These are phyloP conservation scores for Hygrophoropsis aurantiaca DNA, from an alignment of 768 basidiomycete species.

Conservation along the genomic window DNA sequence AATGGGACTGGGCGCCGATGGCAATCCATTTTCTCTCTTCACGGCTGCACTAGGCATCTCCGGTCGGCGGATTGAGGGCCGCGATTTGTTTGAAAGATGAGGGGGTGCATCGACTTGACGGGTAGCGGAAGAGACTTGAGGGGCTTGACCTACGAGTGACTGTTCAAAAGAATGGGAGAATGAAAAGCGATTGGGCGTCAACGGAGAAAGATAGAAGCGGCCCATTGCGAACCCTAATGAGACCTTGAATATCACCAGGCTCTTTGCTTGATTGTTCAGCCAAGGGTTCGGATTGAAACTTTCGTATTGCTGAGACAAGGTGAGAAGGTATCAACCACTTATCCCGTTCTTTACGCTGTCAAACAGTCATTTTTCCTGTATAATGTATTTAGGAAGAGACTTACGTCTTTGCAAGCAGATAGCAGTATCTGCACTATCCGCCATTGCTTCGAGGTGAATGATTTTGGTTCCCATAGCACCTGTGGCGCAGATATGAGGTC, in stretches of 20 bases:
- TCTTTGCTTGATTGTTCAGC: slow-evolving; percentile 22
- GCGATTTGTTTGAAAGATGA: slow-evolving; percentile 25
- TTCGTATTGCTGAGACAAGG: slow-evolving; percentile 35
- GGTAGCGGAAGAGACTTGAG: slow-evolving; percentile 2
- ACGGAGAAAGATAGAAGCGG: slow-evolving; percentile 34
- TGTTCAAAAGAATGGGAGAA: slow-evolving; percentile 46
- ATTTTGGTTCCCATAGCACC: slow-evolving; percentile 23
- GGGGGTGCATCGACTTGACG: slow-evolving; percentile 16
- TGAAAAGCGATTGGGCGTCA: slow-evolving; percentile 38
- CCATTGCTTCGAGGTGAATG: slow-evolving; percentile 22
- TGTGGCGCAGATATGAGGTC: slow-evolving; percentile 3
- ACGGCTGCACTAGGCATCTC: slow-evolving; percentile 13
- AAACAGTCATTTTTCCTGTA: slow-evolving; percentile 22
- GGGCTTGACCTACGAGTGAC: slow-evolving; percentile 32
- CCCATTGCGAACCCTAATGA: slow-evolving; percentile 60
- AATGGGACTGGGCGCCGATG: slow-evolving; percentile 9
- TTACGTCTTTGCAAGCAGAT: slow-evolving; percentile 20
- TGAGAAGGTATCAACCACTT: slow-evolving; percentile 44
- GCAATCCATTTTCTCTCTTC: slow-evolving; percentile 5
- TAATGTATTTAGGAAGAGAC: slow-evolving; percentile 11
- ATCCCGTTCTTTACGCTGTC: slow-evolving; percentile 42
- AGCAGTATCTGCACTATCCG: slow-evolving; percentile 21
- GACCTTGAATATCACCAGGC: slow-evolving; percentile 35
- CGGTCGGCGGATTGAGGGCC: slow-evolving; percentile 13
- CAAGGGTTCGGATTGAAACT: slow-evolving; percentile 27